A percentile compares a stretch with the other conserved stretches of the same genome.
These are phyloP conservation scores for Neophaeococcomyces aloes DNA, from an alignment of 2,329 filamentous ascomycete species.

Conservation along the genomic window DNA sequence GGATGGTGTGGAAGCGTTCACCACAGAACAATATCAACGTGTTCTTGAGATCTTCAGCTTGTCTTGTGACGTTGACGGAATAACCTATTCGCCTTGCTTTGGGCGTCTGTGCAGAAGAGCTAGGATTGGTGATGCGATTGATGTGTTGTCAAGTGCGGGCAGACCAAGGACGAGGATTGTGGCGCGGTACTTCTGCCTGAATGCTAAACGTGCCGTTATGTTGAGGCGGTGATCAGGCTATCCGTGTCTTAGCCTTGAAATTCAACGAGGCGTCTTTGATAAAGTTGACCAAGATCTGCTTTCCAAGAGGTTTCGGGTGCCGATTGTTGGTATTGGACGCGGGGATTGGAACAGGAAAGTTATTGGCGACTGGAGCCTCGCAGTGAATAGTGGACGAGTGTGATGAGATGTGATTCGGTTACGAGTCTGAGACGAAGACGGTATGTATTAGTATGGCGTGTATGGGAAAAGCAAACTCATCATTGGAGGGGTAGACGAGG, in stretches of 20 bases:
- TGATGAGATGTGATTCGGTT: constrained; percentile 18
- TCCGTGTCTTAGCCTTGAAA: constrained; percentile 1
- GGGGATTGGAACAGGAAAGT: background rate
- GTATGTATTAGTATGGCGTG: constrained; percentile 19
- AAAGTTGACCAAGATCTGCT: constrained; percentile 3
- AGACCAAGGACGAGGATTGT: constrained; percentile 6
- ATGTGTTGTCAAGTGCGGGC: constrained; percentile 33
- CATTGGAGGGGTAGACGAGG: constrained; percentile 18
- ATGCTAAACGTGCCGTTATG: background rate
- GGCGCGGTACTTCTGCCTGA: constrained; percentile 1
- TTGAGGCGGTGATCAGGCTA: background rate
- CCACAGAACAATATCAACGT: constrained; percentile 5
- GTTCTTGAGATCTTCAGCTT: background rate
- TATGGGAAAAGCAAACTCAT: constrained; percentile 9
- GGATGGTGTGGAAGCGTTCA: background rate
- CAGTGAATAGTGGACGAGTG: background rate
- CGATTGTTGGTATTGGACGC: constrained; percentile 12
- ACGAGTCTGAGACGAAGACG: constrained; percentile 14
- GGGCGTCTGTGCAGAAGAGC: constrained; percentile 36
- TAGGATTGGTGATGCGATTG: constrained; percentile 27
- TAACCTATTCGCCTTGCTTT: constrained; percentile 25
- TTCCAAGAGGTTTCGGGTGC: constrained; percentile 17
- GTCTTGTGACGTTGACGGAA: constrained; percentile 9
- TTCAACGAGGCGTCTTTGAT: constrained; percentile 7
- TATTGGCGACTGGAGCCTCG: constrained; percentile 4